A percentile compares a stretch with the other conserved stretches of the same genome.
Evolutionary conservation across 257 asterid species (phyloP).

Genomic region (Nicotiana knightiana): DNA sequence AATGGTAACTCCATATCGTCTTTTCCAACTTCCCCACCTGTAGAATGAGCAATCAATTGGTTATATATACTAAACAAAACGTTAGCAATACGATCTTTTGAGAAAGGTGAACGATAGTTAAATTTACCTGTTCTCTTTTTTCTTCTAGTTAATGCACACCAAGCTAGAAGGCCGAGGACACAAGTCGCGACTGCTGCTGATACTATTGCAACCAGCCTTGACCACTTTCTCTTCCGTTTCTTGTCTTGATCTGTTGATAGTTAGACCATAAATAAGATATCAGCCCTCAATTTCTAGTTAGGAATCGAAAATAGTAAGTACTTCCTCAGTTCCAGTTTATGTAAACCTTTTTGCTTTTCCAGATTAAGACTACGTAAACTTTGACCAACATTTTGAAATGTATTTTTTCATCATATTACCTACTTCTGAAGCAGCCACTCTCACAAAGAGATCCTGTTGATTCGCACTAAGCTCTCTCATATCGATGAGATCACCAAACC

Average conservation of each 20-base stretch:
- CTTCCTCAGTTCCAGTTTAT: too few species aligned
- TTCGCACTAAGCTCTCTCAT: not conserved
- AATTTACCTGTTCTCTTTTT: slow-evolving; percentile 1
- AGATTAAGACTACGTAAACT: too few species aligned
- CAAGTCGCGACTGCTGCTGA: not conserved
- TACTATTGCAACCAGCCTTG: not conserved
- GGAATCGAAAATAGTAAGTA: not conserved
- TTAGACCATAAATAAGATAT: not conserved
- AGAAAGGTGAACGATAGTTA: not conserved
- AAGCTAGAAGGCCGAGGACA: slow-evolving; percentile 4
- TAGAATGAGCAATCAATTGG: not conserved
- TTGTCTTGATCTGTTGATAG: not conserved
- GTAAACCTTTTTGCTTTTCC: too few species aligned
- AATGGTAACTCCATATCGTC: slow-evolving; percentile 30
- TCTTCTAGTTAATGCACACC: slow-evolving; percentile 5
- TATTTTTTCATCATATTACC: slow-evolving; percentile 3
- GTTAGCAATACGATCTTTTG: not conserved
- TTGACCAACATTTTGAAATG: too few species aligned
- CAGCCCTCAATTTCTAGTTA: not conserved
- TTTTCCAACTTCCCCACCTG: not conserved
- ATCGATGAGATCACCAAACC: slow-evolving; percentile 21
- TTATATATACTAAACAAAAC: not conserved
- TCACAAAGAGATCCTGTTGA: slow-evolving; percentile 14
- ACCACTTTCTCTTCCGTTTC: not conserved
- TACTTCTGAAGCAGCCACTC: slow-evolving; percentile 20